These are phyloP conservation scores for Sequoia sempervirens DNA, from an alignment of 75 land plant species.

Conservation along the genomic window DNA sequence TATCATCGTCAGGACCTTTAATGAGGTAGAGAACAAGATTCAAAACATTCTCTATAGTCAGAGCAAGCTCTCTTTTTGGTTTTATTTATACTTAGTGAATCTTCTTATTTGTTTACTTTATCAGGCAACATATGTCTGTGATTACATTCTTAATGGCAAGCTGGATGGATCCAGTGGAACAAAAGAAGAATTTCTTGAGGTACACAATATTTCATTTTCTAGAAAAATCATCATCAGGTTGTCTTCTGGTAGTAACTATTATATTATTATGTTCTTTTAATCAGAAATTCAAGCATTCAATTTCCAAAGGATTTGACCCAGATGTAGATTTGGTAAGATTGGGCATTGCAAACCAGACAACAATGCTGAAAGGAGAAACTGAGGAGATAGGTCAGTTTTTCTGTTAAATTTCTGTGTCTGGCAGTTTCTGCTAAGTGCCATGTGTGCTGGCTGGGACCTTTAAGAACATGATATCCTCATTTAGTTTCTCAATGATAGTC, in stretches of 20 bases:
- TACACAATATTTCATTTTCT: constrained; percentile 13
- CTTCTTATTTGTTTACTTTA: not conserved
- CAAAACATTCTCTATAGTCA: not conserved
- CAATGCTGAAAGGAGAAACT: constrained; percentile 97
- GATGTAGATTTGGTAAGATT: constrained; percentile 69
- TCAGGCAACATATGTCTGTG: constrained; percentile 89
- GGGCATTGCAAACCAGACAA: constrained; percentile 97
- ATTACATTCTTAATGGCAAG: constrained; percentile 84
- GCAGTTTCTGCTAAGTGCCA: not conserved
- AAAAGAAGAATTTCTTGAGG: constrained; percentile 82
- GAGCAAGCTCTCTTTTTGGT: not conserved
- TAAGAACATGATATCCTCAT: not conserved
- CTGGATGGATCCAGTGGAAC: constrained; percentile 95
- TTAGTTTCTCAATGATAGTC: not conserved
- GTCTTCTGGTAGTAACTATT: not conserved
- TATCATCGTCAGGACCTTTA: constrained; percentile 77
- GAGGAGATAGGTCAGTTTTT: constrained; percentile 82
- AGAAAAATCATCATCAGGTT: not conserved
- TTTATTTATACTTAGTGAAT: not conserved
- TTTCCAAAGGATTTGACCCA: constrained; percentile 84
- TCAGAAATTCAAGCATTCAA: constrained; percentile 89
- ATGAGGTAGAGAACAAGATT: constrained; percentile 49
- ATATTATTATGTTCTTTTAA: constrained; percentile 13
- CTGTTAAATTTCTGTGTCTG: not conserved
- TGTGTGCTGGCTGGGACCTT: not conserved